Base-by-base conservation (phyloP, 371 early-diverging fungal genomes). In the Capniomyces stellatus region DNA sequence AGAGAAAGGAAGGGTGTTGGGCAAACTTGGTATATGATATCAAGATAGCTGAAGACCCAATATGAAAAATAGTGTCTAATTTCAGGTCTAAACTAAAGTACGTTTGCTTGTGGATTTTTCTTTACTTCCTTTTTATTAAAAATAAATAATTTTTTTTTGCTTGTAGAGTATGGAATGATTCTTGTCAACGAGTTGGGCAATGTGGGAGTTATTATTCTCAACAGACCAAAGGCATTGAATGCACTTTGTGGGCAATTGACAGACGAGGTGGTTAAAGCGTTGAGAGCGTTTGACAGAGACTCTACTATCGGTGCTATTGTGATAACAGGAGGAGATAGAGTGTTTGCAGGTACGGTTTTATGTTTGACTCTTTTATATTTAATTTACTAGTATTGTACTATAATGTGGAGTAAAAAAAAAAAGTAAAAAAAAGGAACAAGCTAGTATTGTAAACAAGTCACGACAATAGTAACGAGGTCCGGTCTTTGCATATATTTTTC, bases 221-320 rank as follows among this genome's bases (percentile, higher is more conserved):
- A 92, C 77, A 85, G 96, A 19, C 92, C 91, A 60, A 88, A 90
- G 76, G 93, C 92, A 35, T 76, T 97, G 51, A 97, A 97, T 70
- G 96, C 98, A 21, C 80, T 97, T 54, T 86, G 82, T 71, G 77
- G 81, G 59, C 86, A 85, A 50, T 76, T 97, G 47, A 87, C 94
- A 66, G 63, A 71, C 46, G 98, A 97, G 68, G 71, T 97, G 54
- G 89, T 92, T 70, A 77, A 84, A 21, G 92, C 84, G n/a, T 68
- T 97, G 40, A 70, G 69, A 48, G 73, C 70, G 39, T 83, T 81
- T 57, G 94, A 97, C 61, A 66, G 65, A 42, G 84, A 93, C 63
- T 61, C 65, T 4, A 67, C 64, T 24, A 79, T 95, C 58, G 92
- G 93, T 58, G 87, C 92, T 46, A 79, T 94, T 52, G 92, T 97